Base-by-base conservation (phyloP, 257 asterid species). In the Solanum boliviense region DNA sequence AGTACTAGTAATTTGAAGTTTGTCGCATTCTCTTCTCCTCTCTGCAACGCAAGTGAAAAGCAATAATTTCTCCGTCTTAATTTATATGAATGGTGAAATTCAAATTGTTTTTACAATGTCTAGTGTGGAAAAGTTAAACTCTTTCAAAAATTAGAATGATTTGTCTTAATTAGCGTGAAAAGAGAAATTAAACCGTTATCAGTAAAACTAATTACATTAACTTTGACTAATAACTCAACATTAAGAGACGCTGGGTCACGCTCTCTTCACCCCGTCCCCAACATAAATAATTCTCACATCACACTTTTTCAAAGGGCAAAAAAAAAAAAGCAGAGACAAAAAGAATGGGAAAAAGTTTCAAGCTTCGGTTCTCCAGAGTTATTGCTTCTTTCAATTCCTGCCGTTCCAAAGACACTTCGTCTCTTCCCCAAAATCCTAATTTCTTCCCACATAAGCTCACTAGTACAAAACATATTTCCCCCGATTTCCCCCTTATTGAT, bases 321-420 rank as follows among this genome's bases (percentile, higher is more conserved):
- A 39, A 9, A 4, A 15, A 5, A 48, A 15, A 44, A 68, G 4
- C n/a, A 52, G 76, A 16, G 68, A 74, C 48, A 83, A 56, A 82
- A 18, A 84, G 41, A 81, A 81, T 81, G 85, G 85, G 85, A 16
- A 81, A 81, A 29, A 81, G 68, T 9, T 93, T 95, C 35, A 94
- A 92, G 91, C 92, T 94, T 31, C 90, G 94, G 25, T 88, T 95
- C 75, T 90, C 91, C 88, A 91, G 88, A 87, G 91, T 88, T 10
- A 93, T 95, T 91, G 84, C 92, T 25, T 92, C 98, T 41, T 89
- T 95, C 70, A 94, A 93, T 29, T 91, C 98, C 3, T 95, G 98
- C 94, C 94, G 96, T 87, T 94, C 98, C 36, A 95, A 92, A 81
- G 88, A 93, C 88, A 84, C 97, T 70, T 91, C 93, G 87, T 52